phyloP scores from a whole-genome alignment of 345 rosid species.

The Linum trigynum region DNA sequence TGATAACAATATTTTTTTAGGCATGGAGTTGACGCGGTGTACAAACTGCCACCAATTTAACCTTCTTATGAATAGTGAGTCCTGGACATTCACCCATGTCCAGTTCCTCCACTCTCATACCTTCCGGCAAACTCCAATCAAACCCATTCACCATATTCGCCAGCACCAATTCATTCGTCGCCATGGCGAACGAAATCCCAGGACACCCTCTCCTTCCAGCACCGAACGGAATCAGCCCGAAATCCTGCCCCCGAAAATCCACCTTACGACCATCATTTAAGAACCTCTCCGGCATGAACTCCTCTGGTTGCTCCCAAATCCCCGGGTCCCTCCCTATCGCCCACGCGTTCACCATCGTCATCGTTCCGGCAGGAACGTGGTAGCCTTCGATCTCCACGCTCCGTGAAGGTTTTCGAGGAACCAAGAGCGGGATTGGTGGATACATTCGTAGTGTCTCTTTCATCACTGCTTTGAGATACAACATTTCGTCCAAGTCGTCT shows the following conservation, averaged over 20 bases:
- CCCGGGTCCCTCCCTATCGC: slow-evolving; percentile 5
- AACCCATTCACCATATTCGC: slow-evolving; percentile 11
- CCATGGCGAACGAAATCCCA: slow-evolving; percentile 3
- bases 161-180: slow-evolving; percentile 8
- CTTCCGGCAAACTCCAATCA: slow-evolving; percentile 16
- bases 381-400: not conserved
- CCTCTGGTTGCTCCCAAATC: slow-evolving; percentile 12
- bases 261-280: slow-evolving; percentile 12
- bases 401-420: not conserved
- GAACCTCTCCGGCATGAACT: not conserved
- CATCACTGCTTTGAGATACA: not conserved
- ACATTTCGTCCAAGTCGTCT: slow-evolving; percentile 5
- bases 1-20: not conserved
- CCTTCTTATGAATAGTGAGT: not conserved
- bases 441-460: not conserved
- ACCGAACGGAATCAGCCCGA: too few relatives aligned
- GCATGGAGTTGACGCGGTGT: slow-evolving; percentile 1
- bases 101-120: slow-evolving; percentile 5
- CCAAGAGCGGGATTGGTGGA: not conserved
- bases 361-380: not conserved
- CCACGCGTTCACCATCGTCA: not conserved
- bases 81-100: slow-evolving; percentile 10
- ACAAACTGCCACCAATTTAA: slow-evolving; percentile 9
- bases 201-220: too few relatives aligned
- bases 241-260: slow-evolving; percentile 1